Evolutionary conservation across 2,329 filamentous ascomycete genomes (phyloP), one percentile per base, ranked within the genome.

Genomic region (Fusarium graminum): DNA sequence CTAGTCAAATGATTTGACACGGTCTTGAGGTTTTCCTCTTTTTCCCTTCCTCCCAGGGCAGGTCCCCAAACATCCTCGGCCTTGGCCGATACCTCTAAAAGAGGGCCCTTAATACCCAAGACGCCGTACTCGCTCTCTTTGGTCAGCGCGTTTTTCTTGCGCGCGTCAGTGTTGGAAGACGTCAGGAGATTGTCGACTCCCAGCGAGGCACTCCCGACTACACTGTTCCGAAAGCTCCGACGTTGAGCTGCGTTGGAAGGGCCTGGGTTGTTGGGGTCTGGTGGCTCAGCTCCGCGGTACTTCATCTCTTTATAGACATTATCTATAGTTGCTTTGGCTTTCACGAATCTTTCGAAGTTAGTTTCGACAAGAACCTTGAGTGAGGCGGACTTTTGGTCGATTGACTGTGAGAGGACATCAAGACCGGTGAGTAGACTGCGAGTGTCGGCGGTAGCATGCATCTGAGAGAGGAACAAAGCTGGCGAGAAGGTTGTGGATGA

Each of bases 241-340:
- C 88, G 87, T 76, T 91, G 93, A 25, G 88, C 81, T 68, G 90
- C 88, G 22, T 90, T 85, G 19, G 87, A 90, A 73, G 92, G 90
- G 19, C 80, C 76, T n/a, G 80, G 76, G 8, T 57, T 17, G 14
- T 79, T 76, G 38, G 81, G 54, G 6, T 81, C 77, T 4, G 80
- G 78, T 7, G 84, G 83, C 44, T 90, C 87, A 22, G 76, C 81
- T 12, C 88, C 88, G 44, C 86, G 83, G 69, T 82, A 94, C 84
- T 87, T 97, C 95, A 99, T 99, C 78, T 99, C 95, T 64, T 90
- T 96, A 80, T 99, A 99, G 51, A 99, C 95, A 79, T 97, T 97
- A 80, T 99, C 95, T 73, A 99, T 98, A 9, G 94, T 98, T 17
- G 94, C 92, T 78, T 99, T 99, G 41, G 95, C 95, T 65, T 93